Base-by-base conservation (phyloP, 768 basidiomycete species). In the Lyophyllum semitale region DNA sequence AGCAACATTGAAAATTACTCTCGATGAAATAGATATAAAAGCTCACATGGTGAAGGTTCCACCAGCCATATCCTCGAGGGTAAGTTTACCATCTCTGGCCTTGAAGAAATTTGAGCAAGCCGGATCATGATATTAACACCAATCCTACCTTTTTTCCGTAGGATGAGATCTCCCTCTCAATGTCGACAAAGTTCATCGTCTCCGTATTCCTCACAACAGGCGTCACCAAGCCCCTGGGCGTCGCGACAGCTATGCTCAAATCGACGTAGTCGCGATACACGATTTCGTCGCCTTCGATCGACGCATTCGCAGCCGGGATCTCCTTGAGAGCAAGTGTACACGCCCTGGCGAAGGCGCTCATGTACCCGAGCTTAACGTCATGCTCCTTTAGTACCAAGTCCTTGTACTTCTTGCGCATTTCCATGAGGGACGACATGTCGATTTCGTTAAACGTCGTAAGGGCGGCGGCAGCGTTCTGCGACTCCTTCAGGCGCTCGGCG, bases 381-480 rank as follows among this genome's bases (percentile, higher is more conserved):
- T 95, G 89, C 67, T 87, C 84, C 72, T 98, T 97, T 41, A 94
- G 77, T 35, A 98, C 78, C 41, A 83, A 77, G 59, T 97, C 95
- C 80, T 98, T 98, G 85, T 94, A 95, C 69, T 88, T 85, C 69
- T 88, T 85, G 65, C 96, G 91, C 87, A 98, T 85, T 38, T 89
- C 87, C 78, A 97, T 91, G 53, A 98, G 77, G 40, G 91, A 88
- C 38, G 93, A 95, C 96, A 99, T 98, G 78, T 98, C 96, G 68
- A 99, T 93, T 76, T 99, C 96, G 77, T 99, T 98, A 84, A 99
- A 99, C 23, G 96, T 98, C 30, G 97, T 98, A 56, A 98, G 74
- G 47, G 94, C 95, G 44, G 96, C 96, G 4, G 96, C 97, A 18
- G 92, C 85, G 69, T 98, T 97, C 72, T 99, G 96, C 22, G 95